These are phyloP conservation scores for Phytophthora colocasiae DNA, from an alignment of 352 stramenopile species.

Conservation along the genomic window DNA sequence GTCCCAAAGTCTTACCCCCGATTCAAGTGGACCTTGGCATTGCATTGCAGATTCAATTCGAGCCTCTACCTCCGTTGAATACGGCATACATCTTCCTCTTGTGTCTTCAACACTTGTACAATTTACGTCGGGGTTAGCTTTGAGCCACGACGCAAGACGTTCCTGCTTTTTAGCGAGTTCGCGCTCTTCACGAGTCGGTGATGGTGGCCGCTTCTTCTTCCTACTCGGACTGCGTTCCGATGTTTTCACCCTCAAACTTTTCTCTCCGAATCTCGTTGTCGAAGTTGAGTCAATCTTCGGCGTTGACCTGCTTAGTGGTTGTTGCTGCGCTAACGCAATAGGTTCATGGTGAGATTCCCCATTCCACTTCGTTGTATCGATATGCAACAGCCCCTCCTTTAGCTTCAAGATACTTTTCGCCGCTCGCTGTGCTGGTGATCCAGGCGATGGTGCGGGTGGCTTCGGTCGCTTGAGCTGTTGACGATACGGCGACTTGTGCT, in stretches of 20 bases:
- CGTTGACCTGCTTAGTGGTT: constrained; percentile 3
- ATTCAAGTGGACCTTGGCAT: constrained; percentile 18
- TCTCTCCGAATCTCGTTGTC: constrained; percentile 3
- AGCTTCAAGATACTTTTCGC: constrained; percentile 63
- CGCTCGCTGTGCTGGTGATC: constrained; percentile 59
- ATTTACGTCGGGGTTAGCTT: constrained; percentile 20
- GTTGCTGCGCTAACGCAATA: constrained; percentile 13
- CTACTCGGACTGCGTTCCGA: constrained; percentile 21
- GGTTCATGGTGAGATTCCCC: constrained; percentile 1
- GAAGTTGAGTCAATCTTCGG: constrained; percentile 7
- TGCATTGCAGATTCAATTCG: constrained; percentile 46
- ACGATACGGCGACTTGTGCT: constrained; percentile 51
- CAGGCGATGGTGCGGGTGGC: constrained; percentile 12
- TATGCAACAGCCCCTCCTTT: constrained; percentile 46
- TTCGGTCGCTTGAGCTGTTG: constrained; percentile 33
- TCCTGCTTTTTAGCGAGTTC: constrained; percentile 26
- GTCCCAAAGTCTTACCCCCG: constrained; percentile 42
- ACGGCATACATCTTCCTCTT: constrained; percentile 3
- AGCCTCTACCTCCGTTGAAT: constrained; percentile 48
- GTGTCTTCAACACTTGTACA: constrained; percentile 3
- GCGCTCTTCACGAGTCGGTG: constrained; percentile 22
- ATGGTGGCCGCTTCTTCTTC: constrained; percentile 26
- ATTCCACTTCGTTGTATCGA: constrained; percentile 20
- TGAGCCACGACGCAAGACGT: constrained; percentile 29
- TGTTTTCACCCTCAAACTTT: constrained; percentile 9